Evolutionary conservation across 164 flowering plant species (phyloP).

Genomic region (Chimonanthus salicifolius): DNA sequence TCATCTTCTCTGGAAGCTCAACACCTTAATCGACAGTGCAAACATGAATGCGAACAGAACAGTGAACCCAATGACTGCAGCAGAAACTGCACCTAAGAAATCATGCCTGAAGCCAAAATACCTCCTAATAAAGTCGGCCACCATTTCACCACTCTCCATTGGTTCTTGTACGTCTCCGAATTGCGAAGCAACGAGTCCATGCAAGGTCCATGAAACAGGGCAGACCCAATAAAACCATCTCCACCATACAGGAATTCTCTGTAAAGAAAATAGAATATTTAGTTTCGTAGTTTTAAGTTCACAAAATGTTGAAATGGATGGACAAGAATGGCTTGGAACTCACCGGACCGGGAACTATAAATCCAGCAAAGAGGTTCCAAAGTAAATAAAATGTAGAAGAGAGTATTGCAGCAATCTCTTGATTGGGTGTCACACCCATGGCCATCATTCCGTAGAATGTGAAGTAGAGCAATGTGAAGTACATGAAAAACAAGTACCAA

Average conservation of each 20-base stretch:
- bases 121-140: conserved; percentile 21
- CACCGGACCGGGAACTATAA: neutral
- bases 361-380: neutral
- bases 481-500: conserved; percentile 55
- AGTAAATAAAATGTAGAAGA: neutral
- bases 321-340: neutral
- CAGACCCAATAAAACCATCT: conserved; percentile 53
- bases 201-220: conserved; percentile 51
- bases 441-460: conserved; percentile 54
- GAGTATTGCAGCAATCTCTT: neutral
- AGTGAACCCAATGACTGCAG: conserved; percentile 25
- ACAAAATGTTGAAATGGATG: neutral
- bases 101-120: conserved; percentile 38
- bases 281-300: too few relatives aligned
- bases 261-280: neutral
- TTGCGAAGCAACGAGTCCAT: conserved; percentile 35
- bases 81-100: conserved; percentile 34
- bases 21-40: conserved; percentile 36
- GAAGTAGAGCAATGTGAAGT: conserved; percentile 48
- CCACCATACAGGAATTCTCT: conserved; percentile 39
- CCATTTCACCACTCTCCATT: conserved; percentile 12
- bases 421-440: neutral
- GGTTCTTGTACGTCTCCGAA: conserved; percentile 24
- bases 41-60: conserved; percentile 37
- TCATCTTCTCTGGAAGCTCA: neutral